A percentile compares a stretch with the other conserved stretches of the same genome.
These are phyloP conservation scores for Myxozyma nipponensis DNA, from an alignment of 805 yeast genomes.

Conservation along the genomic window DNA sequence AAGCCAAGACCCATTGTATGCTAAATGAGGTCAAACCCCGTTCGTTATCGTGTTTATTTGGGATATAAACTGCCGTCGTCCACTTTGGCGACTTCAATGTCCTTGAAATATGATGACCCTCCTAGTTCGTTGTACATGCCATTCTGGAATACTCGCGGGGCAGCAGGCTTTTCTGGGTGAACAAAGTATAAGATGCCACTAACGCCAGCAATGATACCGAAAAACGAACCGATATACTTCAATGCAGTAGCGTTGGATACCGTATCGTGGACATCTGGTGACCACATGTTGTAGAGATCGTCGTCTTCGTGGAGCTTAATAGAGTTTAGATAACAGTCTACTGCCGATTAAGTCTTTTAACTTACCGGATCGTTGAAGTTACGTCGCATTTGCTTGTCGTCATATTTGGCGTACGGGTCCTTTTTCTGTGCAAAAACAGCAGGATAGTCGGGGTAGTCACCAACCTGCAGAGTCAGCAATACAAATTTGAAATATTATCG, in stretches of 20 bases:
- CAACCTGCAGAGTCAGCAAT: conserved; percentile 22
- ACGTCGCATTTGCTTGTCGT: conserved; percentile 77
- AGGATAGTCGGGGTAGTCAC: conserved; percentile 61
- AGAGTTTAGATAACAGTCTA: no score
- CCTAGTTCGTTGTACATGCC: conserved; percentile 77
- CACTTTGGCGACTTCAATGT: conserved; percentile 20
- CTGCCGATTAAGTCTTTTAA: neutral
- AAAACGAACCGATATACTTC: conserved; percentile 52
- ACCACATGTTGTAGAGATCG: conserved; percentile 78
- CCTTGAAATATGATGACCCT: conserved; percentile 41
- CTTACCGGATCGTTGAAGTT: conserved; percentile 61
- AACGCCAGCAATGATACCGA: conserved; percentile 46
- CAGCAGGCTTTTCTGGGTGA: conserved; percentile 66
- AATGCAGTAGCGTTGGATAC: conserved; percentile 61
- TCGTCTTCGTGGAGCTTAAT: conserved; percentile 54
- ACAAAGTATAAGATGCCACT: conserved; percentile 45
- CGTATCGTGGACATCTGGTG: conserved; percentile 68
- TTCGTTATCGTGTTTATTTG: conserved; percentile 11
- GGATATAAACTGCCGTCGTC: conserved; percentile 25
- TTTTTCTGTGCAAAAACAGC: conserved; percentile 58
- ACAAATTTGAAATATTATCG: neutral
- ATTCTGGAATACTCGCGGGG: conserved; percentile 71
- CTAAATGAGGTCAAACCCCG: no score
- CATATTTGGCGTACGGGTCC: conserved; percentile 69
- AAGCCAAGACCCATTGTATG: no score